phyloP scores from a whole-genome alignment of 371 early-diverging fungal species.

The Nosema muscidifuracis region DNA sequence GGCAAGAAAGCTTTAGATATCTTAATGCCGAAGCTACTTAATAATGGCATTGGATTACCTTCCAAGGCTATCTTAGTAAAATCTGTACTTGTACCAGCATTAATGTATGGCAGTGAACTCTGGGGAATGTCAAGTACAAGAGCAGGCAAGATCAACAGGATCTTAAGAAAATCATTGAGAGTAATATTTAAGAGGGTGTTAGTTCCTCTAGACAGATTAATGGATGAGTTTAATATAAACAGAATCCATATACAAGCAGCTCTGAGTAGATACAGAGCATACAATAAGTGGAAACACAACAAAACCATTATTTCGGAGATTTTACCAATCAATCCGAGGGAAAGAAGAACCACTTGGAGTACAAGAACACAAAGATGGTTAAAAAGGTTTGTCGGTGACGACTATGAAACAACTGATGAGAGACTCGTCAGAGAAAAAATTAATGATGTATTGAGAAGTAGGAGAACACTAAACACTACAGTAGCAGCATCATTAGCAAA shows the following conservation, averaged over 20 bases:
- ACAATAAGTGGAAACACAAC: background rate
- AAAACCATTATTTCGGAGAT: constrained; percentile 8
- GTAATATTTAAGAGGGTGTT: background rate
- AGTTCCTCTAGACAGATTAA: background rate
- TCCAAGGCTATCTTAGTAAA: background rate
- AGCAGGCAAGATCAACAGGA: too few species aligned
- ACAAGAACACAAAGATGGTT: constrained; percentile 6
- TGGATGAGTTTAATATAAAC: background rate
- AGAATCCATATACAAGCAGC: constrained; percentile 3
- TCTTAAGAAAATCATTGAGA: constrained; percentile 1
- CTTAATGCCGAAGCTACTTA: background rate
- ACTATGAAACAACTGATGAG: background rate
- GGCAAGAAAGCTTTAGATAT: background rate
- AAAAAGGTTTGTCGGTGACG: constrained; percentile 12
- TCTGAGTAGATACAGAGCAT: background rate
- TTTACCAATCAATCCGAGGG: constrained; percentile 1
- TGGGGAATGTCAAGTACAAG: too few species aligned
- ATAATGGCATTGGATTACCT: background rate
- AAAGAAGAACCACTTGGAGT: background rate
- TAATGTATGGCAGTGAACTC: too few species aligned
- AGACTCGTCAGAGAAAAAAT: background rate
- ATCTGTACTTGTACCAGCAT: background rate
- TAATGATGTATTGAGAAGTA: constrained; percentile 2
- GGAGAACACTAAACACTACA: background rate
- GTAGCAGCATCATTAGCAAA: constrained; percentile 4